These are phyloP conservation scores for Kwoniella pini DNA, from an alignment of 768 basidiomycete species.

Conservation along the genomic window DNA sequence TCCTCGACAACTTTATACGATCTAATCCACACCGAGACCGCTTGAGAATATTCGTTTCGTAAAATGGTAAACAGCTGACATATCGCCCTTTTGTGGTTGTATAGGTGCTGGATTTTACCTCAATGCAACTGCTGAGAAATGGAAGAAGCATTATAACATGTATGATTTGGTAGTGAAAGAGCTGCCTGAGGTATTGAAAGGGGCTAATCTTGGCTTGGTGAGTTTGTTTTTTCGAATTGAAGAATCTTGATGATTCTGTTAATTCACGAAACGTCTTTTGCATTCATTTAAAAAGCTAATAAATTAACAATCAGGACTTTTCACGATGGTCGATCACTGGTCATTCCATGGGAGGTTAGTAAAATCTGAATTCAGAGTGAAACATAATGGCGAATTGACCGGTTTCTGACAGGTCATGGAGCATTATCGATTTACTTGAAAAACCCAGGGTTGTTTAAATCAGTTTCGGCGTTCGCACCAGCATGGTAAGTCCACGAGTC, in stretches of 20 bases:
- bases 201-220: constrained; percentile 75
- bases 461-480: constrained; percentile 75
- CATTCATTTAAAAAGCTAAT: not conserved
- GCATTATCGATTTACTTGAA: constrained; percentile 86
- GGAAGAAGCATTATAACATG: constrained; percentile 72
- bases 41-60: too few species aligned
- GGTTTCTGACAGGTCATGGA: constrained; percentile 67
- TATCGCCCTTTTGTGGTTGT: too few species aligned
- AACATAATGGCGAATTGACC: not conserved
- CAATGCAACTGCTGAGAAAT: constrained; percentile 70
- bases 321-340: constrained; percentile 85
- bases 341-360: constrained; percentile 74
- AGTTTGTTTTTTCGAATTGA: too few species aligned
- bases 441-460: constrained; percentile 70
- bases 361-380: not conserved
- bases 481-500: constrained; percentile 43
- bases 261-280: too few species aligned
- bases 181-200: constrained; percentile 74
- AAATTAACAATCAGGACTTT: too few species aligned
- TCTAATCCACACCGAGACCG: too few species aligned
- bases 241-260: too few species aligned
- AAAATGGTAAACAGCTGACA: too few species aligned
- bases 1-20: too few species aligned
- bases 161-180: constrained; percentile 78
- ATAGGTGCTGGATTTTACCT: constrained; percentile 91